Base-by-base conservation (phyloP, 371 early-diverging fungal genomes). In the Umbelopsis sp. region DNA sequence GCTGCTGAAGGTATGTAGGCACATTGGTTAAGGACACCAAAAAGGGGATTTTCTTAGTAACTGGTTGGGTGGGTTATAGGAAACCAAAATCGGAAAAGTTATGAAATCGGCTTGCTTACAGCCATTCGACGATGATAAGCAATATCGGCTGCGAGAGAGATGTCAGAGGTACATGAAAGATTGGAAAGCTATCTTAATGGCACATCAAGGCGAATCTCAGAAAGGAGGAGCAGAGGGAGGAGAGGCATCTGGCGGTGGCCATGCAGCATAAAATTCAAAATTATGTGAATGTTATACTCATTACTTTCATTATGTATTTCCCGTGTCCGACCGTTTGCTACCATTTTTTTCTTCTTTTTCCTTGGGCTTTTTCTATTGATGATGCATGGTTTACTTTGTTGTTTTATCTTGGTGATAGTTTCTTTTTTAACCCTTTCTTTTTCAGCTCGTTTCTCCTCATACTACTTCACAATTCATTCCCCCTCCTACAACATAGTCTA, bases 61-160 rank as follows among this genome's bases (percentile, higher is more conserved):
- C 24, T 25, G 24, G 52, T 25, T 20, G 24, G 25, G 10, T 6
- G 51, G 18, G 4, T 51, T 63, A 50, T 48, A 78, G 84, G 82
- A 81, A 67, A 84, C 84, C 72, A 84, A 84, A 68, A 80, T 84
- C 68, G 82, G 80, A 57, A 78, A 80, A 62, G 84, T 84, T 3
- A 77, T 84, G 25, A 84, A 81, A 50, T 74, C 79, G 24, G 84
- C 79, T 14, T 76, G 73, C 50, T 63, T 66, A 22, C 80, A 81
- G 62, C 67, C 69, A 18, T 84, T 74, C 66, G 80, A 78, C 38
- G 69, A 77, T 51, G 81, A 81, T n/a, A 67, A 63, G 25, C 73
- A 77, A 29, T 74, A 69, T 69, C 70, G 71, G 11, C 69, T 78
- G n/a, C 69, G 69, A 52, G 65, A 75, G 44, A 71, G 78, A n/a